Base-by-base conservation (phyloP, 306 rosid species). In the Quercus gilva region DNA sequence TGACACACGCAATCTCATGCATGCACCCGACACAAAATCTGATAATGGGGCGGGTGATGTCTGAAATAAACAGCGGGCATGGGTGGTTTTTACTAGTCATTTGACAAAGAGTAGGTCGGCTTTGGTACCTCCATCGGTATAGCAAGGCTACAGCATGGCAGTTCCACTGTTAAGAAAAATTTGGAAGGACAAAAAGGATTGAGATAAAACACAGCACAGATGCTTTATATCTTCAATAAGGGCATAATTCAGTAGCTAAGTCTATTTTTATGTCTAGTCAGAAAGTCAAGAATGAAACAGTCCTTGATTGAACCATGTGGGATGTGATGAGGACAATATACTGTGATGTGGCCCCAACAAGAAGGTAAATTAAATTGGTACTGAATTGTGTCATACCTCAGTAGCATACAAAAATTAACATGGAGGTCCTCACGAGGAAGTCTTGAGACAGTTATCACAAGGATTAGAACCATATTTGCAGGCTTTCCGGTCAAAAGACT, bases 371-470 rank as follows among this genome's bases (percentile, higher is more conserved):
- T 67, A n/a, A 31, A 67, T 67, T 20, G 41, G 20, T 6, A 19
- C 10, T 67, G 72, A 33, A 18, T 18, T n/a, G 17, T 5, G 26
- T 20, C 68, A 56, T 5, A 58, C 43, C 23, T 43, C 45, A 25
- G 26, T 35, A 21, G 53, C 18, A 59, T 56, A 57, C 23, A 64
- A 73, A 76, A 18, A 25, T 71, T 52, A 75, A 37, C 59, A 14
- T 69, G 64, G 71, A 76, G 60, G 78, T 77, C 84, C 81, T 89
- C 82, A 88, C 5, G 53, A 75, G 41, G 89, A 75, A 77, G 77
- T 80, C 89, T 88, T 88, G 80, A 88, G 79, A 85, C 99, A 95
- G 83, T 90, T 95, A 83, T 93, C 98, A 78, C 99, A 91, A 78
- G 98, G 93, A 81, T 84, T 95, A 43, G 97, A 84, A 68, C 90